A percentile compares a stretch with the other conserved stretches of the same genome.
Evolutionary conservation across 768 basidiomycete species (phyloP).

Genomic region (Boletus tylopilopsis): DNA sequence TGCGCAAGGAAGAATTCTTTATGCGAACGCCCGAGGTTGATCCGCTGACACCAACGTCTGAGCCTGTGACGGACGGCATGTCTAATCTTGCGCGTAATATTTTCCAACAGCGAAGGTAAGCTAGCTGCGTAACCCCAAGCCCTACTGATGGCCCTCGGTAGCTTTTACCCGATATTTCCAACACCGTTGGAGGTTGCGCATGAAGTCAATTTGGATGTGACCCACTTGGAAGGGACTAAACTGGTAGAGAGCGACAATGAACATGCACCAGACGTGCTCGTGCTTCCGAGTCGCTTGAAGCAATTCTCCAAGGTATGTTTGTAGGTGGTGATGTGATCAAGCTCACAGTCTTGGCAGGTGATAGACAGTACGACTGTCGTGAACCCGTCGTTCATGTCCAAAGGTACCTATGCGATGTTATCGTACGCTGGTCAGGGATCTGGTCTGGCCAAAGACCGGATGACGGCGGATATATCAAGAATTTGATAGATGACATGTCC

Average conservation of each 20-base stretch:
- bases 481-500: slow-evolving; percentile 17
- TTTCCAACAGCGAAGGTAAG: slow-evolving; percentile 83
- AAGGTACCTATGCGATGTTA: slow-evolving; percentile 52
- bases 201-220: slow-evolving; percentile 88
- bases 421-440: slow-evolving; percentile 28
- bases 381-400: slow-evolving; percentile 79
- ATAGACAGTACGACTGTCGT: slow-evolving; percentile 76
- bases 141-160: slow-evolving; percentile 28
- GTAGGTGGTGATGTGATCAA: background rate
- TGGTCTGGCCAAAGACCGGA: slow-evolving; percentile 27
- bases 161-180: slow-evolving; percentile 96
- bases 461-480: slow-evolving; percentile 24
- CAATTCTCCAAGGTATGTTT: slow-evolving; percentile 79
- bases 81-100: slow-evolving; percentile 74
- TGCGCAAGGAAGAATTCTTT: slow-evolving; percentile 78
- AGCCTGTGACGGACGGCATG: slow-evolving; percentile 67
- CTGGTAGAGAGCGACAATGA: slow-evolving; percentile 34
- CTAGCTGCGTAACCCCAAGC: background rate
- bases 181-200: slow-evolving; percentile 66
- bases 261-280: slow-evolving; percentile 74
- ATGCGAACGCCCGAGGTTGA: slow-evolving; percentile 64
- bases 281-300: slow-evolving; percentile 85
- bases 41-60: slow-evolving; percentile 40
- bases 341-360: slow-evolving; percentile 40
- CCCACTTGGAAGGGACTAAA: slow-evolving; percentile 58